phyloP scores from a whole-genome alignment of 164 flowering plant genomes.

The Aristolochia californica region DNA sequence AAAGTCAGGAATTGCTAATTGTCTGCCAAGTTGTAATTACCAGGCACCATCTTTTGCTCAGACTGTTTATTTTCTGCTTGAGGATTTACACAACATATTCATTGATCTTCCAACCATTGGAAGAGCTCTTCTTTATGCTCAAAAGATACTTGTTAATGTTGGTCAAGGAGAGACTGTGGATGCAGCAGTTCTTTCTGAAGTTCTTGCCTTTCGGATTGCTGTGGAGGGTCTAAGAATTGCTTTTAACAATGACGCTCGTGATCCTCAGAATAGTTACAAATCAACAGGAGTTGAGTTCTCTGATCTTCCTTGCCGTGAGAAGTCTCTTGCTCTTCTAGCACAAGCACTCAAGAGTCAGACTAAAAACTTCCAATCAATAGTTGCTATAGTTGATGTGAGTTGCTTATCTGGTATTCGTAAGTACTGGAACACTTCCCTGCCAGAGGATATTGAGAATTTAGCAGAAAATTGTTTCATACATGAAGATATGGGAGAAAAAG shows the following conservation, averaged over 20 bases:
- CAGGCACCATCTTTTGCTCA: constrained; percentile 69
- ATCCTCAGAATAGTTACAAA: constrained; percentile 20
- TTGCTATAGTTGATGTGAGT: constrained; percentile 79
- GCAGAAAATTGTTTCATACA: constrained; percentile 35
- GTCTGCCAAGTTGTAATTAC: constrained; percentile 28
- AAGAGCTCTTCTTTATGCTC: constrained; percentile 57
- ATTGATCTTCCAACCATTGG: constrained; percentile 51
- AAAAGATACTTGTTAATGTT: constrained; percentile 65
- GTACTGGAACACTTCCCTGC: constrained; percentile 72
- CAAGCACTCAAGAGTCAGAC: constrained; percentile 60
- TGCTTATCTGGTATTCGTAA: constrained; percentile 65
- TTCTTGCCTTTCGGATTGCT: constrained; percentile 58
- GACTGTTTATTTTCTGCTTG: constrained; percentile 50
- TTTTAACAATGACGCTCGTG: constrained; percentile 49
- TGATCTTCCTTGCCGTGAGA: constrained; percentile 55
- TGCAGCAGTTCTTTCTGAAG: constrained; percentile 38
- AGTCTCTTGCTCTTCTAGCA: constrained; percentile 61
- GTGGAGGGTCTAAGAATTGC: constrained; percentile 79
- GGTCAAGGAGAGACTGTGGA: constrained; percentile 58
- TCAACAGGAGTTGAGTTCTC: constrained; percentile 26
- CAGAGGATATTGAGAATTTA: constrained; percentile 46
- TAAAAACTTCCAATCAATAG: constrained; percentile 52
- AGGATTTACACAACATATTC: constrained; percentile 62
- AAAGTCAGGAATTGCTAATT: constrained; percentile 14
- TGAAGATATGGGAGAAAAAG: constrained; percentile 24